These are phyloP conservation scores for Austroboletus festivus DNA, from an alignment of 768 basidiomycete species.

Conservation along the genomic window DNA sequence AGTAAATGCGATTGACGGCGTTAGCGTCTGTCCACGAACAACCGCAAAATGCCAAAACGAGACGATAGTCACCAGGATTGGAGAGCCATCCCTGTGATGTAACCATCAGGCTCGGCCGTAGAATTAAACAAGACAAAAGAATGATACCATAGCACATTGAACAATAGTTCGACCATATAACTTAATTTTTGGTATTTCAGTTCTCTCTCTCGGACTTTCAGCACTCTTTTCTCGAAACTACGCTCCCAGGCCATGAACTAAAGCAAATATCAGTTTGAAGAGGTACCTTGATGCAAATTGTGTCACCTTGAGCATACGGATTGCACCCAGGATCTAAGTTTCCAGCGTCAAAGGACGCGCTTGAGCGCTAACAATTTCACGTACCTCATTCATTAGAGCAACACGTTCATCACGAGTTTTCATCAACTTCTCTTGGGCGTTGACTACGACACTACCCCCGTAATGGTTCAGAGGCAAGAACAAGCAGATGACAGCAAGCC, in stretches of 20 bases:
- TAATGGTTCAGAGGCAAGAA: slow-evolving; percentile 80
- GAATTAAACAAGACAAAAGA: background rate
- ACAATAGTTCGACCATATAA: slow-evolving; percentile 77
- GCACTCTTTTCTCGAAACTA: slow-evolving; percentile 74
- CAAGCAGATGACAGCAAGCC: slow-evolving; percentile 70
- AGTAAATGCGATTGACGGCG: slow-evolving; percentile 85
- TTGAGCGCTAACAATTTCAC: slow-evolving; percentile 3
- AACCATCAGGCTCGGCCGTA: background rate
- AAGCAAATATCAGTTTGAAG: background rate
- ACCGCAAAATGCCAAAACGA: slow-evolving; percentile 75
- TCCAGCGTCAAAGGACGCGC: background rate
- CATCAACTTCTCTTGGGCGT: slow-evolving; percentile 84
- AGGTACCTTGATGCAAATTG: background rate
- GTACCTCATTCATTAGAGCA: slow-evolving; percentile 82
- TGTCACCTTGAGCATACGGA: slow-evolving; percentile 79
- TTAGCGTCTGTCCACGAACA: slow-evolving; percentile 61
- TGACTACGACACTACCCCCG: slow-evolving; percentile 75
- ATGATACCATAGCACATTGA: slow-evolving; percentile 53
- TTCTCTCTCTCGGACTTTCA: slow-evolving; percentile 75
- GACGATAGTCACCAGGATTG: slow-evolving; percentile 57
- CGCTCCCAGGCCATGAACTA: slow-evolving; percentile 96
- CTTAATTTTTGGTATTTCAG: slow-evolving; percentile 82
- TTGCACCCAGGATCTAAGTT: slow-evolving; percentile 69
- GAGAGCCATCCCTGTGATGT: slow-evolving; percentile 39
- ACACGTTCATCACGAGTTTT: slow-evolving; percentile 90